These are phyloP conservation scores for Zychaea mexicana DNA, from an alignment of 371 early-diverging fungal species.

Conservation along the genomic window DNA sequence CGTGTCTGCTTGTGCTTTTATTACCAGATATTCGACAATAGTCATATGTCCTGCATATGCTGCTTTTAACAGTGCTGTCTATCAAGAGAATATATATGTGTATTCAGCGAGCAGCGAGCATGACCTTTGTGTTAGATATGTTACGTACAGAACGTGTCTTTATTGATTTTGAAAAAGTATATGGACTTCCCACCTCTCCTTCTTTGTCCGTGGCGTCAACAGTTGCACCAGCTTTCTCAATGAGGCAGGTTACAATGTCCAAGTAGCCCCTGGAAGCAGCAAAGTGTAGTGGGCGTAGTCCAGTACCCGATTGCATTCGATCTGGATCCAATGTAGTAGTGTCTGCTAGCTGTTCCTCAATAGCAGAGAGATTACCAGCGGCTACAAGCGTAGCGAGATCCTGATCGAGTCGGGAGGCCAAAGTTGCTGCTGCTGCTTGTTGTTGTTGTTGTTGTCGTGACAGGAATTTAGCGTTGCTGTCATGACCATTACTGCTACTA, in stretches of 20 bases:
- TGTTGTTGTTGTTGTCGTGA: not conserved
- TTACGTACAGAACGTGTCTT: too few species aligned
- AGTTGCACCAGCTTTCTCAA: conserved; percentile 60
- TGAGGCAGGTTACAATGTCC: conserved; percentile 59
- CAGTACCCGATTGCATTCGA: conserved; percentile 48
- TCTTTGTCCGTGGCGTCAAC: conserved; percentile 69
- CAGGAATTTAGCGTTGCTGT: too few species aligned
- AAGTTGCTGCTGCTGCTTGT: not conserved
- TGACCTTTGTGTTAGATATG: too few species aligned
- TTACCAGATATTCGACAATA: conserved; percentile 65
- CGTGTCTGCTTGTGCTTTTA: conserved; percentile 57
- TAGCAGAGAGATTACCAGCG: conserved; percentile 2
- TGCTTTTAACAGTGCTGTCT: conserved; percentile 82
- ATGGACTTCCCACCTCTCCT: too few species aligned
- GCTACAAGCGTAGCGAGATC: conserved; percentile 24
- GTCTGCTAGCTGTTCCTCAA: not conserved
- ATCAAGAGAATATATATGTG: conserved; percentile 3
- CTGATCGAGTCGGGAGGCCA: too few species aligned
- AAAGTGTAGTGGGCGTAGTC: conserved; percentile 67
- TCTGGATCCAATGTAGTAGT: conserved; percentile 9
- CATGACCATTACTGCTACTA: not conserved
- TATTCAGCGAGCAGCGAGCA: not conserved
- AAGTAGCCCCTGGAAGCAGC: conserved; percentile 72
- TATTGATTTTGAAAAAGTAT: too few species aligned
- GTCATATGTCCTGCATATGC: conserved; percentile 67